Evolutionary conservation across 208 protist genomes (phyloP).

Genomic region (Crithidia expoeki): DNA sequence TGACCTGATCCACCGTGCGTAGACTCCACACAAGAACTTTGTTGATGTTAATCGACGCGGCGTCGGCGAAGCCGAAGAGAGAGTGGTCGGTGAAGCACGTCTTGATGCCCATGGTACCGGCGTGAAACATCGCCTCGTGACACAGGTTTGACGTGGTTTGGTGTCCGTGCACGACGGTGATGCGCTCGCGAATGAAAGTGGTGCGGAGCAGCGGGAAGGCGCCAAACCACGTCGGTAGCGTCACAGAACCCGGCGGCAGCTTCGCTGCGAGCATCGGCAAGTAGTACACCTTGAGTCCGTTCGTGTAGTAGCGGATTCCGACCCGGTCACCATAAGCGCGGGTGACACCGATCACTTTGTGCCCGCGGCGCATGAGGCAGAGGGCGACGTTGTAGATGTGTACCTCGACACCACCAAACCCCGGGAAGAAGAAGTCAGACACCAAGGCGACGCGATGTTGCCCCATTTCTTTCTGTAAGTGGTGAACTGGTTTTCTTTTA

Average conservation of each 20-base stretch:
- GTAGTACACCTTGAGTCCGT: slow-evolving; percentile 99
- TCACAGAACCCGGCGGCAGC: slow-evolving; percentile 88
- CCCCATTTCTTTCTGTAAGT: slow-evolving; percentile 40
- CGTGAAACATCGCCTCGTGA: slow-evolving; percentile 96
- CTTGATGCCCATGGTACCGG: slow-evolving; percentile 94
- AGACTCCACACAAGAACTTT: slow-evolving; percentile 97
- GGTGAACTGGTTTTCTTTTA: not conserved
- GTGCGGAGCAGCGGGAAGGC: slow-evolving; percentile 92
- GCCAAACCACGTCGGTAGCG: slow-evolving; percentile 88
- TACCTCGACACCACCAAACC: slow-evolving; percentile 98
- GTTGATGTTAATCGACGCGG: slow-evolving; percentile 96
- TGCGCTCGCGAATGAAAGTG: slow-evolving; percentile 95
- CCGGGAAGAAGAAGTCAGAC: slow-evolving; percentile 99
- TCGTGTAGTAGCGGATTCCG: slow-evolving; percentile 96
- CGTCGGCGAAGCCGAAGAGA: slow-evolving; percentile 98
- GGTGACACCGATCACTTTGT: slow-evolving; percentile 98
- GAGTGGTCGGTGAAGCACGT: slow-evolving; percentile 99
- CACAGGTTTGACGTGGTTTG: slow-evolving; percentile 96
- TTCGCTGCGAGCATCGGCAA: slow-evolving; percentile 93
- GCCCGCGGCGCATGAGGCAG: slow-evolving; percentile 94
- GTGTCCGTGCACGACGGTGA: slow-evolving; percentile 98
- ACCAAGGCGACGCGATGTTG: slow-evolving; percentile 88
- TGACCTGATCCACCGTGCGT: slow-evolving; percentile 95
- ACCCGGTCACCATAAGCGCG: slow-evolving; percentile 93
- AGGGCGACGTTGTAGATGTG: slow-evolving; percentile 97